Percentiles rank a stretch among this genome's conserved stretches.
Conservation (phyloP, 495 filamentous ascomycete species). For the Neurospora sp. region DNA sequence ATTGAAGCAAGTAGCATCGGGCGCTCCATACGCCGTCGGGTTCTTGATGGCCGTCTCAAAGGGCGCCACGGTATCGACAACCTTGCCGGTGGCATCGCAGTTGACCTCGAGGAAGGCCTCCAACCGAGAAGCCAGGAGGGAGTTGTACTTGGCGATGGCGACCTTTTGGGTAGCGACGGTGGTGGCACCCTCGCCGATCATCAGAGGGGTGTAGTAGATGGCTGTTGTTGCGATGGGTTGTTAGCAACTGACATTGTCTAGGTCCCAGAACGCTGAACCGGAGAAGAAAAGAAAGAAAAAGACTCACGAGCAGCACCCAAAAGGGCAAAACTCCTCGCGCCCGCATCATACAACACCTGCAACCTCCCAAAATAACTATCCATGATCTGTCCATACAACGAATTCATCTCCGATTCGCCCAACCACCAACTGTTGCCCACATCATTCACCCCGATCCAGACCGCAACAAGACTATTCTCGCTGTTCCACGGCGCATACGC, state of each 20-base stretch:
- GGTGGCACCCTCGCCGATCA: conserved; percentile 21
- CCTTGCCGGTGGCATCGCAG: conserved; percentile 15
- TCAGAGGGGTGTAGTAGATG: conserved; percentile 53
- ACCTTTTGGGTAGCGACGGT: conserved; percentile 17
- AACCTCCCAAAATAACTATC: conserved; percentile 45
- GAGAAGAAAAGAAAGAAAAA: neutral
- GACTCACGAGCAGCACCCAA: conserved; percentile 54
- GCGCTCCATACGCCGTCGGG: conserved; percentile 32
- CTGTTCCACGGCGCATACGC: conserved; percentile 48
- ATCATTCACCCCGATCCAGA: conserved; percentile 79
- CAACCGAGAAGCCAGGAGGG: conserved; percentile 11
- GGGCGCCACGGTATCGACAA: conserved; percentile 30
- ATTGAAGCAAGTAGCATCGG: conserved; percentile 35
- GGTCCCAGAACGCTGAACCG: neutral
- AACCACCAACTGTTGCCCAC: conserved; percentile 54
- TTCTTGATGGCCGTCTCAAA: conserved; percentile 34
- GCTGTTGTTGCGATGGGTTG: conserved; percentile 18
- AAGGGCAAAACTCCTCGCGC: conserved; percentile 21
- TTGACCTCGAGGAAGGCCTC: conserved; percentile 21
- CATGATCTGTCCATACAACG: conserved; percentile 45
- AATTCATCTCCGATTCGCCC: conserved; percentile 24
- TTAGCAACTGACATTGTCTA: neutral
- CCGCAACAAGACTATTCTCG: conserved; percentile 50
- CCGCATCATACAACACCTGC: conserved; percentile 42
- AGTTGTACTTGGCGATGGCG: conserved; percentile 33